phyloP scores from a whole-genome alignment of 2,329 filamentous ascomycete genomes.

The Lasiodiplodia sp. region DNA sequence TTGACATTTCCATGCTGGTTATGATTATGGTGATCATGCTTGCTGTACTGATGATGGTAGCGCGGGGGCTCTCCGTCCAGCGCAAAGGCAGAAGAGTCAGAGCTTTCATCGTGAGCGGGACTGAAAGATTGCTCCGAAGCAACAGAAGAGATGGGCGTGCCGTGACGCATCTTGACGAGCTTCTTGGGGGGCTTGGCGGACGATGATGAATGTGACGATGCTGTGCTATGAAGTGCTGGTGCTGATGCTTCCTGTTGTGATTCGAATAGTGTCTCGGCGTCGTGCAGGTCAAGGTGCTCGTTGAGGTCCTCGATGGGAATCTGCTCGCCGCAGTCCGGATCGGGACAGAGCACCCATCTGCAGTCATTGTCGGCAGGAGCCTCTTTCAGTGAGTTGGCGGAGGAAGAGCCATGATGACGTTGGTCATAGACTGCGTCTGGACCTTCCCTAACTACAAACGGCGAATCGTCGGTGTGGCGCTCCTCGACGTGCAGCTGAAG shows the following conservation, averaged over 20 bases:
- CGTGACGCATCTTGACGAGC: constrained; percentile 39
- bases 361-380: constrained; percentile 30
- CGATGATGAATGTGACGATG: constrained; percentile 37
- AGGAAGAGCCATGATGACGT: constrained; percentile 30
- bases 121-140: constrained; percentile 37
- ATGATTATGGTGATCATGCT: not conserved
- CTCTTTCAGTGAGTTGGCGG: not conserved
- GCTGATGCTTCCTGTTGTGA: constrained; percentile 12
- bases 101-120: constrained; percentile 33
- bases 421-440: constrained; percentile 19
- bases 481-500: constrained; percentile 52
- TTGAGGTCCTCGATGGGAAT: constrained; percentile 51
- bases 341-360: constrained; percentile 47
- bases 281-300: constrained; percentile 56
- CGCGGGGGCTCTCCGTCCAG: constrained; percentile 10
- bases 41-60: constrained; percentile 25
- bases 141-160: constrained; percentile 30
- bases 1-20: constrained; percentile 32
- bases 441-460: constrained; percentile 43
- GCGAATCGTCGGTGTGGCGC: constrained; percentile 47
- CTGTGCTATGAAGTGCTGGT: constrained; percentile 4
- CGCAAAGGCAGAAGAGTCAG: constrained; percentile 32
- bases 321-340: constrained; percentile 52
- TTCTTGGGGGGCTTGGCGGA: constrained; percentile 39
- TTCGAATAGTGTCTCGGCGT: constrained; percentile 46